Evolutionary conservation across 495 filamentous ascomycete species (phyloP).

Genomic region (Penicillium paxilli): DNA sequence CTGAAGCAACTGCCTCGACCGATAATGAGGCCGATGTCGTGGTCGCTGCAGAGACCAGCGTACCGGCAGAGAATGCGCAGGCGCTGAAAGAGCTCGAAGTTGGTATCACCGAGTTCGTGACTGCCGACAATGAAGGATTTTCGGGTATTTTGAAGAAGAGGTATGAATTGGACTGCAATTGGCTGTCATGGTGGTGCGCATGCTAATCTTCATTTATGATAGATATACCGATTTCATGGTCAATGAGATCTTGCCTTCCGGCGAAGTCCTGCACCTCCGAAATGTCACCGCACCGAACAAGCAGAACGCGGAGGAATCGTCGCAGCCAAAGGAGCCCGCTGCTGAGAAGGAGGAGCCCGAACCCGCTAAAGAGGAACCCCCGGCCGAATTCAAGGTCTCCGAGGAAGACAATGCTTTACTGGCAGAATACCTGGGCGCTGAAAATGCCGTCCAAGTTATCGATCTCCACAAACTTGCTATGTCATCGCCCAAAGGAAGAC

Average conservation of each 20-base stretch:
- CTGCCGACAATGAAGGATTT: constrained; percentile 48
- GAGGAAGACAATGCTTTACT: constrained; percentile 49
- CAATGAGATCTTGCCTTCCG: constrained; percentile 82
- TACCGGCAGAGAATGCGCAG: constrained; percentile 26
- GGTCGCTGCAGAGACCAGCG: constrained; percentile 6
- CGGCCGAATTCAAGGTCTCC: constrained; percentile 37
- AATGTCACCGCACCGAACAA: constrained; percentile 36
- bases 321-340: constrained; percentile 1
- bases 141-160: constrained; percentile 59
- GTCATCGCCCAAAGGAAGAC: constrained; percentile 36
- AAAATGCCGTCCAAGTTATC: constrained; percentile 39
- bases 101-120: constrained; percentile 59
- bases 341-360: constrained; percentile 7
- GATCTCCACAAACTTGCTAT: constrained; percentile 46
- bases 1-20: constrained; percentile 25
- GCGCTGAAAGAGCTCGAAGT: constrained; percentile 48
- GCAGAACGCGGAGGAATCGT: constrained; percentile 3
- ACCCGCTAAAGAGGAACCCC: constrained; percentile 8
- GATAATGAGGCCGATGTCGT: constrained; percentile 16
- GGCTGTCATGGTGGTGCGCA: too few relatives aligned
- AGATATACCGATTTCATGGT: constrained; percentile 96
- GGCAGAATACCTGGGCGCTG: constrained; percentile 42
- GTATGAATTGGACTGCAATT: constrained; percentile 27
- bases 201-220: background rate
- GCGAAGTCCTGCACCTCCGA: constrained; percentile 74